Base-by-base conservation (phyloP, 257 asterid genomes). In the Nyctanthes arbortristis region DNA sequence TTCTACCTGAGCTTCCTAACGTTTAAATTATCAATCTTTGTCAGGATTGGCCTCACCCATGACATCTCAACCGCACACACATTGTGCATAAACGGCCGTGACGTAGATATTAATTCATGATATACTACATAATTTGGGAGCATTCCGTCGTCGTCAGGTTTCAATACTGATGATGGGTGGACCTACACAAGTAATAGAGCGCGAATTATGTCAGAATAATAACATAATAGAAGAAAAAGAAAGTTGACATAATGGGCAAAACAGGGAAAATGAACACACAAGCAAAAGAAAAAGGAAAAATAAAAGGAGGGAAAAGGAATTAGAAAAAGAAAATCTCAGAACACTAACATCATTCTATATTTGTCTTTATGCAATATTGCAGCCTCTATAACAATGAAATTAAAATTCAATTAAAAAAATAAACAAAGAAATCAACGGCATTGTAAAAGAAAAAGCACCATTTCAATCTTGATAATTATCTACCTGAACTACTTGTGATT, bases 401-500 rank as follows among this genome's bases (percentile, higher is more conserved):
- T 29, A 52, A 52, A 63, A 20, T 39, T 52, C 34, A 69, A 39
- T 18, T 37, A 10, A 40, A 3, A 40, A 39, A 20, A 49, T 39
- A 57, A 47, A 32, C 49, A 45, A 14, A 49, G n/a, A 32, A 49
- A 66, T 0, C 7, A 22, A 30, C 10, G 8, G 30, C 30, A 22
- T 20, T 27, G 59, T 22, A 33, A 58, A 56, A 52, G 47, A 43
- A 35, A 16, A 2, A 66, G 4, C 3, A 67, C 6, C 3, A 22
- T 52, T 22, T 3, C 7, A 22, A 7, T 52, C 9, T 9, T 52
- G 59, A 24, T 52, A 62, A 49, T 71, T 66, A 70, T 71, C 28
- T 75, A 93, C 99, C 96, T 93, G 97, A 69, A 89, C 96, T 63
- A 93, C 81, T 59, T 91, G 96, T 45, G 99, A 78, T 82, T 89